phyloP scores from a whole-genome alignment of 257 asterid genomes.

The Nicotiana paniculata region DNA sequence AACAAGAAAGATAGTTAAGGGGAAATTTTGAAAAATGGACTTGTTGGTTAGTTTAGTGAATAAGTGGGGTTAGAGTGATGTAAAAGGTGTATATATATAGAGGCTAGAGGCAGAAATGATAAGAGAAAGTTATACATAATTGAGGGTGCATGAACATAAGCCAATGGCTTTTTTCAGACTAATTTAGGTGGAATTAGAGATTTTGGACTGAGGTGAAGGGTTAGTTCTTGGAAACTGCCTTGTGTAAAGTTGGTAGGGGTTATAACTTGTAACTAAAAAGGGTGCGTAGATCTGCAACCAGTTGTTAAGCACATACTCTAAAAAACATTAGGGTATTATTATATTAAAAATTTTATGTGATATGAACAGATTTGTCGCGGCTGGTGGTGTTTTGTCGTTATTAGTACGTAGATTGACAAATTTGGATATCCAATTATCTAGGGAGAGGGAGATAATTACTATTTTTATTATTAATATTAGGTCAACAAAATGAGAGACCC shows the following conservation, averaged over 20 bases:
- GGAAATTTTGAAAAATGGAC: not conserved
- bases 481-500: not conserved
- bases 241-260: conserved; percentile 51
- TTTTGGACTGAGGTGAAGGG: conserved; percentile 4
- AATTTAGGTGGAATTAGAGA: conserved; percentile 9
- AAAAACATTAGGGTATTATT: not conserved
- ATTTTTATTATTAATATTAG: not conserved
- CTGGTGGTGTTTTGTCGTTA: conserved; percentile 40
- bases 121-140: not conserved
- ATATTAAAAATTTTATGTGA: not conserved
- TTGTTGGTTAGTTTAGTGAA: not conserved
- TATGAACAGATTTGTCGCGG: conserved; percentile 26
- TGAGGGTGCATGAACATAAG: conserved; percentile 47
- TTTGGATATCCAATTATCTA: conserved; percentile 21
- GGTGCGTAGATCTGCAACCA: conserved; percentile 19
- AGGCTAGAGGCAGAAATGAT: conserved; percentile 2
- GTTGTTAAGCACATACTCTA: not conserved
- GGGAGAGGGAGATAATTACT: conserved; percentile 5
- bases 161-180: conserved; percentile 21
- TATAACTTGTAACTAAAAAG: conserved; percentile 7
- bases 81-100: conserved; percentile 20
- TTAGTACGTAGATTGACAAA: conserved; percentile 15
- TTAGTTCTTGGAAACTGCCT: conserved; percentile 63
- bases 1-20: not conserved
- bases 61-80: conserved; percentile 8